Conservation (phyloP, 2,329 filamentous ascomycete species). For the Scedosporium apiospermum region DNA sequence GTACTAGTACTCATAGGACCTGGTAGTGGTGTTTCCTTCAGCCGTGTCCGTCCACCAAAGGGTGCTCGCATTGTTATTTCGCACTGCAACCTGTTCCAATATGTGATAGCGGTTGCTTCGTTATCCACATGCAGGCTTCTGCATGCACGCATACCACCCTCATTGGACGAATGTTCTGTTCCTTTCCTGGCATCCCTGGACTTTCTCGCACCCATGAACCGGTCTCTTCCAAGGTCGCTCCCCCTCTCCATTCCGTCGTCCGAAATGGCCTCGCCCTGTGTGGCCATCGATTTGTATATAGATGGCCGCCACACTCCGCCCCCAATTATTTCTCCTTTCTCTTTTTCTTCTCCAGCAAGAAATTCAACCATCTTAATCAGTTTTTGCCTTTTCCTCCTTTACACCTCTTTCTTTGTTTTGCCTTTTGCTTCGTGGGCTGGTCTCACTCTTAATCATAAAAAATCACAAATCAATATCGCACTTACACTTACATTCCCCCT, state of each 20-base stretch:
- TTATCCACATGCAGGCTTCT: conserved; percentile 1
- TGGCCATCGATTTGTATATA: conserved; percentile 22
- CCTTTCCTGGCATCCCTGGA: background rate
- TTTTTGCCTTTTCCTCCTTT: conserved; percentile 27
- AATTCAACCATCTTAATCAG: conserved; percentile 41
- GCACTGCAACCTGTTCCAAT: conserved; percentile 1
- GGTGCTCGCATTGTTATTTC: background rate
- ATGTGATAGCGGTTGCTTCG: conserved; percentile 3
- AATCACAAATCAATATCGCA: conserved; percentile 13
- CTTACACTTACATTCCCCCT: conserved; percentile 16
- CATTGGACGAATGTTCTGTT: conserved; percentile 2
- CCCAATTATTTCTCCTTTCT: conserved; percentile 25
- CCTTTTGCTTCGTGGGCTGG: conserved; percentile 38
- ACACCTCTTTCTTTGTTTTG: conserved; percentile 26
- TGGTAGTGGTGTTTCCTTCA: background rate
- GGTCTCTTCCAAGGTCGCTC: background rate
- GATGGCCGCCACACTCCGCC: conserved; percentile 25
- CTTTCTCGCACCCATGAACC: background rate
- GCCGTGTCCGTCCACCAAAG: too few species aligned
- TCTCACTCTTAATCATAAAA: conserved; percentile 28
- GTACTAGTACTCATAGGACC: too few species aligned
- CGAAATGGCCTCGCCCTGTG: conserved; percentile 3
- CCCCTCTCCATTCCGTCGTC: background rate
- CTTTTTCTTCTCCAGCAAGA: conserved; percentile 57
- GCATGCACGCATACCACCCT: background rate